phyloP scores from a whole-genome alignment of 257 asterid genomes.

The Fraxinus pennsylvanica region DNA sequence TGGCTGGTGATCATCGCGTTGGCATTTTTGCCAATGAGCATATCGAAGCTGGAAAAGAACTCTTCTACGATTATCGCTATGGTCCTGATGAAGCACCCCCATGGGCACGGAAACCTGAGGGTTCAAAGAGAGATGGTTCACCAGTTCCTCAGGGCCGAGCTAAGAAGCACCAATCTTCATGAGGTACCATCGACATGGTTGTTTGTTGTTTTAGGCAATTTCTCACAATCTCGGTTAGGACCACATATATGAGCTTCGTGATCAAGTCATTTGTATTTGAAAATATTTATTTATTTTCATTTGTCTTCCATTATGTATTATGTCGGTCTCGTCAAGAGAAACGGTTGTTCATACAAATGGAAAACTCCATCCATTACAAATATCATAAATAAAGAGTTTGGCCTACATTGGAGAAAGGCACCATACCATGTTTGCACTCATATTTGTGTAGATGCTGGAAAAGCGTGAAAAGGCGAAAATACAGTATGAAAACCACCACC shows the following conservation, averaged over 20 bases:
- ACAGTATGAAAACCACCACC: background rate
- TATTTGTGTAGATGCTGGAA: too few species aligned
- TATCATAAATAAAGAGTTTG: background rate
- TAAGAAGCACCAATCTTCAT: constrained; percentile 82
- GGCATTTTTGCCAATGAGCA: constrained; percentile 89
- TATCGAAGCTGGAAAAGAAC: constrained; percentile 81
- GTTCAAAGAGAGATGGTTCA: constrained; percentile 61
- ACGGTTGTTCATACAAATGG: background rate
- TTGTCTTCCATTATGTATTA: background rate
- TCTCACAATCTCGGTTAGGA: background rate
- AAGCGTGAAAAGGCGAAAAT: too few species aligned
- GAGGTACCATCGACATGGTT: constrained; percentile 21
- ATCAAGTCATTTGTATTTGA: background rate
- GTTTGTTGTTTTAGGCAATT: background rate
- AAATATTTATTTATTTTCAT: background rate
- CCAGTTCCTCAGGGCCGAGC: constrained; percentile 68
- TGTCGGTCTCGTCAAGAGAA: background rate
- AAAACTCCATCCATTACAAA: background rate
- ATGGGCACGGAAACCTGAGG: constrained; percentile 84
- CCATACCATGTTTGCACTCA: background rate
- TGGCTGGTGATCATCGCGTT: constrained; percentile 98
- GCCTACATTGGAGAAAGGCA: background rate
- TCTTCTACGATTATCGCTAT: constrained; percentile 88
- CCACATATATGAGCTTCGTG: background rate
- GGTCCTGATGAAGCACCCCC: constrained; percentile 88